These are phyloP conservation scores for Rhynchospora breviuscula DNA, from an alignment of 176 grass and related monocot genomes.

Conservation along the genomic window DNA sequence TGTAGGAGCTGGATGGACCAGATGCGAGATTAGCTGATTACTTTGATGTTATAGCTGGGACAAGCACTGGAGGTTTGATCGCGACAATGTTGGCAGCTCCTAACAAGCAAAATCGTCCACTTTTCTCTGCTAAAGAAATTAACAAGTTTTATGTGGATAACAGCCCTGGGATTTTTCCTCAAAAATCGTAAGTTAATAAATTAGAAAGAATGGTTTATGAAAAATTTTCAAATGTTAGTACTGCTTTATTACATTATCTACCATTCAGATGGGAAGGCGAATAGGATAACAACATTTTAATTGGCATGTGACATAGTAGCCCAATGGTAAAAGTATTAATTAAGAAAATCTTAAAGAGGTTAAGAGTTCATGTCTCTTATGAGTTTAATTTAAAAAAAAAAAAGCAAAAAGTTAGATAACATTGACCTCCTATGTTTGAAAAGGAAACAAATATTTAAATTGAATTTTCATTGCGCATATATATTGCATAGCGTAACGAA, in stretches of 20 bases:
- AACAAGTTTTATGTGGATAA: constrained; percentile 42
- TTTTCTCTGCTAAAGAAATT: constrained; percentile 34
- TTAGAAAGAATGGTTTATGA: neutral
- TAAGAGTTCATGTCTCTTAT: too few relatives aligned
- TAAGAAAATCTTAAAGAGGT: too few relatives aligned
- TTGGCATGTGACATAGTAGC: too few relatives aligned
- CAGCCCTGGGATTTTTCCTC: constrained; percentile 32
- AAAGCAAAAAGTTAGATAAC: too few relatives aligned
- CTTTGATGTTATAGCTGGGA: constrained; percentile 49
- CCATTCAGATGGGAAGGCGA: neutral
- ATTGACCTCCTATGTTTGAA: neutral
- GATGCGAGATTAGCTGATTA: constrained; percentile 45
- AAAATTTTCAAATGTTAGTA: neutral
- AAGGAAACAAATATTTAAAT: neutral
- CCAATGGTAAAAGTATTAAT: too few relatives aligned
- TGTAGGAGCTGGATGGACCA: constrained; percentile 33
- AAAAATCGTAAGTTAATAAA: constrained; percentile 13
- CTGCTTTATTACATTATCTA: neutral
- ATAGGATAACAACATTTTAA: too few relatives aligned
- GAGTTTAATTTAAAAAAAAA: too few relatives aligned
- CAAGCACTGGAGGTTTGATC: constrained; percentile 54
- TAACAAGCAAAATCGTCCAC: constrained; percentile 33
- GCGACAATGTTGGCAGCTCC: constrained; percentile 46
- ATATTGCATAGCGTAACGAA: neutral
- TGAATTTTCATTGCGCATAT: neutral